Evolutionary conservation across 192 early-diverging fungal species (phyloP), one percentile per base, ranked within the genome.

Genomic region (Allomyces javanicus): DNA sequence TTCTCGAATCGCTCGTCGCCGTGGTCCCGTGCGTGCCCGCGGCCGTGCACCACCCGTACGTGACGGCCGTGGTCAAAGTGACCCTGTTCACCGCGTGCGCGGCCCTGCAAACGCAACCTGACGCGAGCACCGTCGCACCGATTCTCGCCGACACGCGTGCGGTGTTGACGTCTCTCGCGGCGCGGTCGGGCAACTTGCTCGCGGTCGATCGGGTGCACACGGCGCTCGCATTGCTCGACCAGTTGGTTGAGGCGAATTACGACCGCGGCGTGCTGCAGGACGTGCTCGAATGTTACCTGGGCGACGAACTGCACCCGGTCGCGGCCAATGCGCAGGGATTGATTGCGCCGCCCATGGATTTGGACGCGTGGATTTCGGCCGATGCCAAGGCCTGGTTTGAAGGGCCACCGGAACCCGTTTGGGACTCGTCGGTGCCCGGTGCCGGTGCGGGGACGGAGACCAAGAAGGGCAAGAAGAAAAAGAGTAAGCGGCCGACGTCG

Each of bases 31-130:
- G 33, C 33, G 33, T 40, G 33, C 33, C 33, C 33, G 33, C 7
- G 33, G 33, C 33, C 33, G 33, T 58, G 50, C 50, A 21, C 17
- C 50, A 21, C 3, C 50, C 50, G 50, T n/a, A 14, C 12, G 17
- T 58, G 50, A 58, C 89, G 6, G 73, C 86, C 14, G 87, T 87
- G 45, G 87, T 91, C 3, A 85, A 83, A 67, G 88, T 89, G 7
- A 91, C 88, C 0, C 74, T 76, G 24, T 40, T 40, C 33, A 40
- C 33, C 5, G 33, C 33, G 33, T 40, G 33, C 33, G 33, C 33
- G 33, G 33, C 33, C 4, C 33, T 40, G 33, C 33, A 40, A 40
- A 40, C 33, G 12, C 50, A 58, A 79, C n/a, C 64, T 96, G 19
- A 79, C 80, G 43, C 77, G 78, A 10, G 9, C 17, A 58, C 21